Evolutionary conservation across 352 stramenopile species (phyloP).

Genomic region (Pythium dissimile): DNA sequence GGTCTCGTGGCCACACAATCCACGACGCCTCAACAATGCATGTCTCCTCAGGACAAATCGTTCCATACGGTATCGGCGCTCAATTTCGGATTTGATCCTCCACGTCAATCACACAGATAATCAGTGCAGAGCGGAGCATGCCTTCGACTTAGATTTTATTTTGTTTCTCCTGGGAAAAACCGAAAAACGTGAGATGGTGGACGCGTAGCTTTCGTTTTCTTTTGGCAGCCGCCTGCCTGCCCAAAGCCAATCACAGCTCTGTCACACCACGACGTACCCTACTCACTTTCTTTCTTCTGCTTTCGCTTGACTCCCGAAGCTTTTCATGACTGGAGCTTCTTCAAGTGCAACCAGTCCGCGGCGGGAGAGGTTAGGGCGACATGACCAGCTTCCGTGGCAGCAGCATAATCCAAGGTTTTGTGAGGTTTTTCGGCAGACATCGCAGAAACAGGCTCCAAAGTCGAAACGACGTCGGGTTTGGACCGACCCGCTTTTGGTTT

Average conservation of each 20-base stretch:
- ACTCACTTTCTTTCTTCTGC: background rate
- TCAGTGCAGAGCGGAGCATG: no score
- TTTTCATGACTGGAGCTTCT: conserved; percentile 7
- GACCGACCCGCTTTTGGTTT: background rate
- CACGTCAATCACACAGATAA: no score
- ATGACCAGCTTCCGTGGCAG: conserved; percentile 2
- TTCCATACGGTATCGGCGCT: no score
- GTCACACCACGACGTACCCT: conserved; percentile 8
- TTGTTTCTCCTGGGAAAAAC: background rate
- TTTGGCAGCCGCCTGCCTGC: background rate
- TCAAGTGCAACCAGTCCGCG: conserved; percentile 19
- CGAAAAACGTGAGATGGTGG: conserved; percentile 8
- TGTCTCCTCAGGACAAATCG: background rate
- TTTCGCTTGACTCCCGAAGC: background rate
- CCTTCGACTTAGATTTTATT: no score
- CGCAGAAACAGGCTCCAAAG: conserved; percentile 9
- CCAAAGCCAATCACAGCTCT: conserved; percentile 1
- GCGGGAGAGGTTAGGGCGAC: conserved; percentile 17
- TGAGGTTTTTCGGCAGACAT: conserved; percentile 15
- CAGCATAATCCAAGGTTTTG: conserved; percentile 6
- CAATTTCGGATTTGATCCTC: no score
- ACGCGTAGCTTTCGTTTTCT: background rate
- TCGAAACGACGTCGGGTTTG: background rate
- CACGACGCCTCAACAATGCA: background rate
- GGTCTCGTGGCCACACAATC: background rate